phyloP scores from a whole-genome alignment of 139 green algal species.

The Spirogloea muscicola region DNA sequence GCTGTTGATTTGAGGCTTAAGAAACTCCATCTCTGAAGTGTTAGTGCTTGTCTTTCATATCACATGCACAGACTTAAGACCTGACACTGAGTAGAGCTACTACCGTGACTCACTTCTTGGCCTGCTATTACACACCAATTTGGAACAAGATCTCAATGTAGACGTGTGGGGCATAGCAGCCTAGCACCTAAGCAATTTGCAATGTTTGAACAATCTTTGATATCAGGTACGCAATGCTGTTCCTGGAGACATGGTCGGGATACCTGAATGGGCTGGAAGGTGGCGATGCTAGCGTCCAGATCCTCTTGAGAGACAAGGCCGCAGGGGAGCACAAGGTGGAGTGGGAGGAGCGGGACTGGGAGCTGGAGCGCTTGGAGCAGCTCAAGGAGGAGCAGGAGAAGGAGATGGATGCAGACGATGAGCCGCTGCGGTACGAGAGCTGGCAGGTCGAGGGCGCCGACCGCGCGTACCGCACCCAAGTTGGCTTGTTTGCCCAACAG shows the following conservation, averaged over 20 bases:
- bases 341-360: constrained; percentile 45
- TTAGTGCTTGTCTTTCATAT: no score
- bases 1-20: neutral
- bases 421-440: constrained; percentile 35
- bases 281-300: no score
- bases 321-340: constrained; percentile 4
- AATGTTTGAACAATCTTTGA: neutral
- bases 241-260: constrained; percentile 36
- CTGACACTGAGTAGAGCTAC: neutral
- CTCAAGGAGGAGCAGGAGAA: constrained; percentile 44
- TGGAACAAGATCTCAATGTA: neutral
- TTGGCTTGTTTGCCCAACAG: no score
- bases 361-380: constrained; percentile 48
- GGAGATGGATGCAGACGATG: constrained; percentile 39
- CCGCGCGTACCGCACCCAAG: no score
- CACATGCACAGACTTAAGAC: neutral
- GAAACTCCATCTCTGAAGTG: no score
- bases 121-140: neutral
- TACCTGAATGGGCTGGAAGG: no score
- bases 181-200: neutral
- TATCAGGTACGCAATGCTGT: constrained; percentile 46
- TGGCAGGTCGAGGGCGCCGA: no score
- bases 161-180: neutral
- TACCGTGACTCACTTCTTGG: neutral
- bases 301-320: constrained; percentile 26